Evolutionary conservation across 2,329 filamentous ascomycete species (phyloP).

Genomic region (Microsporum audouinii): DNA sequence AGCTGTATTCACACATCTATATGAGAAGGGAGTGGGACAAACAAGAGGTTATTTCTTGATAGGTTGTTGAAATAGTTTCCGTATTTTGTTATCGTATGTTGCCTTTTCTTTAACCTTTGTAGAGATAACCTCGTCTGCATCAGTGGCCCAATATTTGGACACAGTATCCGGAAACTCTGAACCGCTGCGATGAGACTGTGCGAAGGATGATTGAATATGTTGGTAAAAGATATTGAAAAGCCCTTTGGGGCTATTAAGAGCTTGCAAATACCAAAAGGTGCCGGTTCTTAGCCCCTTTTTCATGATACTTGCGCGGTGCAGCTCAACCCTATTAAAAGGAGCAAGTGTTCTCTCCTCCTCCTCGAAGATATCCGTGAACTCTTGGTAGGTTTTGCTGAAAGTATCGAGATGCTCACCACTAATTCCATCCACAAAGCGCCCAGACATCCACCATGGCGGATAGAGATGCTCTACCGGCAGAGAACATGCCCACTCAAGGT

Average conservation of each 20-base stretch:
- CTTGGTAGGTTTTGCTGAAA: constrained; percentile 1
- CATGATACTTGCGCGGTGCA: constrained; percentile 5
- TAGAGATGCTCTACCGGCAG: constrained; percentile 22
- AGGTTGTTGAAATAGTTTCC: constrained; percentile 1
- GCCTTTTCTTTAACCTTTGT: constrained; percentile 14
- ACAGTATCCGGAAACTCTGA: constrained; percentile 13
- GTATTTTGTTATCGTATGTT: constrained; percentile 13
- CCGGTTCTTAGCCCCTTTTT: constrained; percentile 16
- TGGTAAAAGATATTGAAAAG: constrained; percentile 17
- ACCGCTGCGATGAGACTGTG: not conserved
- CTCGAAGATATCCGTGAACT: constrained; percentile 11
- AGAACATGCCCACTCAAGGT: constrained; percentile 27
- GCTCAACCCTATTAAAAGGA: not conserved
- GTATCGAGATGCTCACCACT: not conserved
- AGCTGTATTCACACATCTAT: too few relatives aligned
- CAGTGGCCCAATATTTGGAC: constrained; percentile 14
- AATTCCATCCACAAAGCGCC: constrained; percentile 14
- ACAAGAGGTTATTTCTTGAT: not conserved
- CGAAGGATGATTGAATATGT: constrained; percentile 17
- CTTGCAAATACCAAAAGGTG: constrained; percentile 19
- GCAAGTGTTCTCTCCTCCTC: constrained; percentile 7
- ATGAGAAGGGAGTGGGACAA: too few relatives aligned
- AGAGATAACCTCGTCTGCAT: constrained; percentile 8
- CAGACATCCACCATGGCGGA: constrained; percentile 22
- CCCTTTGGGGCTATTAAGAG: constrained; percentile 17